These are phyloP conservation scores for Trichoderma endophyticum DNA, from an alignment of 2,329 filamentous ascomycete genomes.

Conservation along the genomic window DNA sequence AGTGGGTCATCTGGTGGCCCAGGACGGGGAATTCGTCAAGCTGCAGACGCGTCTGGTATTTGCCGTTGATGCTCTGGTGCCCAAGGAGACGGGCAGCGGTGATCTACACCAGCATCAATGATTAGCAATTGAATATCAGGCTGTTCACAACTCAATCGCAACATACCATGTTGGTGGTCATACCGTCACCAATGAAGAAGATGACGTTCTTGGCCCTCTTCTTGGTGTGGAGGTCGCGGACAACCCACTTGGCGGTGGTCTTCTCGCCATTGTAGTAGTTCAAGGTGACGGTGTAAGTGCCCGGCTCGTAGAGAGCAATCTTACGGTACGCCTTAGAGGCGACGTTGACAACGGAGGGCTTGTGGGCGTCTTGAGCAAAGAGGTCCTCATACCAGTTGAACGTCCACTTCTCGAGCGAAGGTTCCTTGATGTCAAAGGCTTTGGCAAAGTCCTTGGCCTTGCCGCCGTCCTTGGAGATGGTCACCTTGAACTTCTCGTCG, in stretches of 20 bases:
- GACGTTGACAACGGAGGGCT: conserved; percentile 72
- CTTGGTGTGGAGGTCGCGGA: conserved; percentile 65
- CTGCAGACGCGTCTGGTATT: conserved; percentile 71
- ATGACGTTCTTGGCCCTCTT: conserved; percentile 83
- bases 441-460: conserved; percentile 53
- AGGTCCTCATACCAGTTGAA: conserved; percentile 85
- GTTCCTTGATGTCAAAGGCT: conserved; percentile 69
- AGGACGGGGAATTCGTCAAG: conserved; percentile 83
- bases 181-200: conserved; percentile 75
- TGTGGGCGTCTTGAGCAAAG: conserved; percentile 69
- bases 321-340: conserved; percentile 75
- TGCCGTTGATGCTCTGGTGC: conserved; percentile 80
- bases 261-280: conserved; percentile 70
- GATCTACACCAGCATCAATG: conserved; percentile 40
- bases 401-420: conserved; percentile 73
- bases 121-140: neutral
- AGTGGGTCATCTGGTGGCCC: conserved; percentile 87
- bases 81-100: conserved; percentile 76
- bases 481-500: conserved; percentile 73
- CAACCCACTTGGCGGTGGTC: conserved; percentile 73
- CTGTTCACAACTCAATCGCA: neutral
- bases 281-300: conserved; percentile 73
- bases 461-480: conserved; percentile 63
- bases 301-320: conserved; percentile 73
- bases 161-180: conserved; percentile 67